These are phyloP conservation scores for Phytophthora boehmeriae DNA, from an alignment of 352 stramenopile species.

Conservation along the genomic window DNA sequence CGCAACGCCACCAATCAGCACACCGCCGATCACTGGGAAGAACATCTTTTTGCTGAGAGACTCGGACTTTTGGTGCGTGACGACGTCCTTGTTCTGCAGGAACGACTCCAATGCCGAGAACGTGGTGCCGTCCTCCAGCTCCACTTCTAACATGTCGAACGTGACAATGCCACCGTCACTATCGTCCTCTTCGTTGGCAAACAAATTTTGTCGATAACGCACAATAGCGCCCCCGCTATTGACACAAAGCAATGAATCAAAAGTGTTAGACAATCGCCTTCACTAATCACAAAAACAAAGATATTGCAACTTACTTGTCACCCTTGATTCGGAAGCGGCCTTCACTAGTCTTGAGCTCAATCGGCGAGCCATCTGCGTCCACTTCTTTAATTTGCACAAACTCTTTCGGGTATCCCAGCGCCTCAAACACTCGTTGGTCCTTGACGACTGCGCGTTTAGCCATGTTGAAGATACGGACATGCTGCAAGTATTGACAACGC, in stretches of 20 bases:
- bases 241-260: background rate
- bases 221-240: slow-evolving; percentile 48
- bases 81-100: slow-evolving; percentile 53
- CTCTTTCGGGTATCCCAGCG: slow-evolving; percentile 74
- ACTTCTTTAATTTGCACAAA: slow-evolving; percentile 49
- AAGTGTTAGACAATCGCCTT: background rate
- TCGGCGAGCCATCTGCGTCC: slow-evolving; percentile 13
- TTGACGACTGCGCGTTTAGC: slow-evolving; percentile 79
- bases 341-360: slow-evolving; percentile 28
- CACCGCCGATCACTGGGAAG: slow-evolving; percentile 60
- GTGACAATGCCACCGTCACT: slow-evolving; percentile 44
- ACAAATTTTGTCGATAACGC: slow-evolving; percentile 51
- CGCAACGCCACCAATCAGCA: slow-evolving; percentile 66
- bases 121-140: slow-evolving; percentile 45
- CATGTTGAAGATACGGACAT: slow-evolving; percentile 74
- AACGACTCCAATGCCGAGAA: slow-evolving; percentile 76
- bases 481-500: slow-evolving; percentile 30
- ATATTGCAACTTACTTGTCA: slow-evolving; percentile 48
- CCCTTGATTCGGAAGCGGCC: slow-evolving; percentile 60
- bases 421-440: slow-evolving; percentile 73
- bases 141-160: slow-evolving; percentile 59
- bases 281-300: background rate
- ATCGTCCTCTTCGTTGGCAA: slow-evolving; percentile 16
- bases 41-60: slow-evolving; percentile 76
- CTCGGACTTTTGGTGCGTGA: slow-evolving; percentile 62